Base-by-base conservation (phyloP, 2,329 filamentous ascomycete species). In the Cryphonectria japonica region DNA sequence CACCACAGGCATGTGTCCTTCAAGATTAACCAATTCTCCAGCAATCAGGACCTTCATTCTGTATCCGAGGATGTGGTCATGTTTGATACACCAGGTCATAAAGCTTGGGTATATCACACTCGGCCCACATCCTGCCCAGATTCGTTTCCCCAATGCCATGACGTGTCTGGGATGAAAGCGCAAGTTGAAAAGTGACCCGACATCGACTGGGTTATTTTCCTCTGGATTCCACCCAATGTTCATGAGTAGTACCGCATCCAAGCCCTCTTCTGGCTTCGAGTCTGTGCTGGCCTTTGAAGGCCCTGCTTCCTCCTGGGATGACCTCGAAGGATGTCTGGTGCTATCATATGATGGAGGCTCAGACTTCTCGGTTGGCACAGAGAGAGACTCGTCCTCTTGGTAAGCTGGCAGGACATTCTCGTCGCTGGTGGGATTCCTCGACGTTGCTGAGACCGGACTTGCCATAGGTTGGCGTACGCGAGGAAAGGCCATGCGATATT, bases 41-140 rank as follows among this genome's bases (percentile, higher is more conserved):
- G 62, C 69, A 4, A 72, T 67, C 0, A 32, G 37, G 14, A 73
- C 6, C 5, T 60, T 60, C 43, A 74, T 41, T 52, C 70, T 70
- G 77, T 77, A 79, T 5, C 69, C 72, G 0, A 78, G 9, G 0
- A 34, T 60, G 54, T 79, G 77, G 0, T 43, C 71, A 2, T 78
- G 74, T 2, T 66, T 71, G 26, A 79, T 76, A 32, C 77, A 79
- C 65, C 77, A 78, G 0, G 75, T 78, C 34, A 63, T 69, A 68
- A 79, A 75, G 14, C 57, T 71, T 0, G 77, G 76, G 1, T 57
- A 70, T 3, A 78, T 43, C 34, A 9, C 29, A 2, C 43, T 37
- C n/a, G 22, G 4, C 13, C 5, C 54, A 1, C 46, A 14, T 11
- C 34, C 16, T 22, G 46, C 26, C 26, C 26, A 19, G n/a, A 69